Conservation (phyloP, 352 stramenopile species). For the Phytophthora pistaciae region DNA sequence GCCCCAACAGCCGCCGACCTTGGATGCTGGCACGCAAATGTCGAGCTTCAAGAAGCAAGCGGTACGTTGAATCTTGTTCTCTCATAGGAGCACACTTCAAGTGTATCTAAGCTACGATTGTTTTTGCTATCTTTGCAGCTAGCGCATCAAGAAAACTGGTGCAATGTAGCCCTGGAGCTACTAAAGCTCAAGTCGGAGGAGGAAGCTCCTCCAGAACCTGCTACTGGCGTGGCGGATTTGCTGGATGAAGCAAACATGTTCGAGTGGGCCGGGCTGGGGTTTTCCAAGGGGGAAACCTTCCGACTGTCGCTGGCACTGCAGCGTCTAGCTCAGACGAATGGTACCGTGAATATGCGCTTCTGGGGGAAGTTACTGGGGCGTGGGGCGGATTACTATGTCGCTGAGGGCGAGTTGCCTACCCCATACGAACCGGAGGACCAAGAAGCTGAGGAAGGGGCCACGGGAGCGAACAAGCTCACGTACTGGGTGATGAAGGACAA, state of each 20-base stretch:
- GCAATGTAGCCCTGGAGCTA: conserved; percentile 65
- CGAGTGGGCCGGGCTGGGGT: conserved; percentile 80
- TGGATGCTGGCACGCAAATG: conserved; percentile 28
- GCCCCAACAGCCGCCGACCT: conserved; percentile 40
- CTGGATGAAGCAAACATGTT: conserved; percentile 88
- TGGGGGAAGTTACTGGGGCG: conserved; percentile 90
- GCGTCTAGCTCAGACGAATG: conserved; percentile 60
- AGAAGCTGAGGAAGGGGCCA: conserved; percentile 70
- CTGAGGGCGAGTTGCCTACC: conserved; percentile 72
- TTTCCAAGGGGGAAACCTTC: conserved; percentile 81
- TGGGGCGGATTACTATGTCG: conserved; percentile 84
- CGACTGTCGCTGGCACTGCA: conserved; percentile 73
- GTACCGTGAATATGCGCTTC: conserved; percentile 82
- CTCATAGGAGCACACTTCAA: background rate
- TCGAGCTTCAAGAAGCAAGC: conserved; percentile 61
- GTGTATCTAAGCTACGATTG: background rate
- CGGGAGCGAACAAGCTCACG: conserved; percentile 89
- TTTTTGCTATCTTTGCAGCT: conserved; percentile 39
- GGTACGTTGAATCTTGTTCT: conserved; percentile 39
- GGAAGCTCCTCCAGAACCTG: conserved; percentile 48
- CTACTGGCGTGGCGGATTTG: conserved; percentile 63
- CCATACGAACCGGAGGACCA: conserved; percentile 69
- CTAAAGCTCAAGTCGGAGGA: conserved; percentile 65
- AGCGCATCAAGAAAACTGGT: conserved; percentile 71
- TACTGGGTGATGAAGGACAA: conserved; percentile 92